These are phyloP conservation scores for Syncephalastrum sp. DNA, from an alignment of 371 early-diverging fungal species.

Conservation along the genomic window DNA sequence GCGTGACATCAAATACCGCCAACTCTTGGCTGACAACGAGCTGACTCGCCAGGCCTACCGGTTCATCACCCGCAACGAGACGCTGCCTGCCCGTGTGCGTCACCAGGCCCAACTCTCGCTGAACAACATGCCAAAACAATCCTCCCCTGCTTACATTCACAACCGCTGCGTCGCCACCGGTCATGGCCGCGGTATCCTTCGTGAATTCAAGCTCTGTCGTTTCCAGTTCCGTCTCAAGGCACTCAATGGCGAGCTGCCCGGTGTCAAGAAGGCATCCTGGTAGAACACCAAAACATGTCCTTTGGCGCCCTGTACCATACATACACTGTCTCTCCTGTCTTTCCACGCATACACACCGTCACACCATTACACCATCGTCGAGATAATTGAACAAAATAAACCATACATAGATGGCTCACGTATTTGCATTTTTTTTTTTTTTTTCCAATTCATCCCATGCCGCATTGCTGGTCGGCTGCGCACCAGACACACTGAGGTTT, in stretches of 20 bases:
- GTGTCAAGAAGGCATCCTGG: conserved; percentile 84
- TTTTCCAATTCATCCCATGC: too few species aligned
- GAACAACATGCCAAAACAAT: conserved; percentile 70
- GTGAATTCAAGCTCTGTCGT: conserved; percentile 78
- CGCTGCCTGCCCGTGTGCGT: conserved; percentile 73
- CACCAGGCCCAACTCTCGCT: conserved; percentile 83
- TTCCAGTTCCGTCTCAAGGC: conserved; percentile 86
- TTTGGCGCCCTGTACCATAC: not conserved
- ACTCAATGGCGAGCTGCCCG: conserved; percentile 79
- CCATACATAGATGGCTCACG: too few species aligned
- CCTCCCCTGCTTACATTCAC: conserved; percentile 67
- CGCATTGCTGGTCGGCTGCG: too few species aligned
- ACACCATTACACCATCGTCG: too few species aligned
- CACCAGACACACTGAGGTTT: too few species aligned
- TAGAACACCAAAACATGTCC: conserved; percentile 30
- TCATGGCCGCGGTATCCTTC: conserved; percentile 79
- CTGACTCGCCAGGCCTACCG: conserved; percentile 77
- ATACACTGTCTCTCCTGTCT: too few species aligned
- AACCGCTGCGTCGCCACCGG: conserved; percentile 84
- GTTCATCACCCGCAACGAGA: conserved; percentile 79
- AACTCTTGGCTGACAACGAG: conserved; percentile 69
- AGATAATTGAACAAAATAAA: too few species aligned
- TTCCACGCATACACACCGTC: too few species aligned
- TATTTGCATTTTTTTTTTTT: too few species aligned
- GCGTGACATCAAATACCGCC: conserved; percentile 75